Evolutionary conservation across 2,329 filamentous ascomycete genomes (phyloP).

Genomic region (Annulohypoxylon truncatum): DNA sequence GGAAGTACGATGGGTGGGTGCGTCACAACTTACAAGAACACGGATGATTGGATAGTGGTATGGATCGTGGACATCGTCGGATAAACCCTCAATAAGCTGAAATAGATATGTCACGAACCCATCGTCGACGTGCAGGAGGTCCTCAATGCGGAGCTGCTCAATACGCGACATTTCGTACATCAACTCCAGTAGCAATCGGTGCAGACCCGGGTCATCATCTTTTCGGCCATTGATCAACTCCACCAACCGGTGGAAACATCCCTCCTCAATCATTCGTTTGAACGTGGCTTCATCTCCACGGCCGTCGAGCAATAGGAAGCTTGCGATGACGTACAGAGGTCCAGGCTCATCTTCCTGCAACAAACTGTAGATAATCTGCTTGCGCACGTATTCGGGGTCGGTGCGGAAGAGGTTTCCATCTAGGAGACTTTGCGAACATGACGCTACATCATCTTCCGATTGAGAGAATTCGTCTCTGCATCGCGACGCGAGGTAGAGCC

Average conservation of each 20-base stretch:
- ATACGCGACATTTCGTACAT: slow-evolving; percentile 97
- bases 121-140: slow-evolving; percentile 82
- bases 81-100: slow-evolving; percentile 86
- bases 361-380: slow-evolving; percentile 91
- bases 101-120: slow-evolving; percentile 87
- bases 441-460: slow-evolving; percentile 81
- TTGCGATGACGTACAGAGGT: slow-evolving; percentile 84
- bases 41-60: slow-evolving; percentile 97
- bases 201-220: slow-evolving; percentile 75
- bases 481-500: slow-evolving; percentile 80
- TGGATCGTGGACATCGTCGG: slow-evolving; percentile 87
- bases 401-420: slow-evolving; percentile 78
- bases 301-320: slow-evolving; percentile 88
- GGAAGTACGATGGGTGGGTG: background rate
- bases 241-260: slow-evolving; percentile 84
- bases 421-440: slow-evolving; percentile 83
- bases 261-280: slow-evolving; percentile 86
- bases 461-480: slow-evolving; percentile 81
- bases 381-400: slow-evolving; percentile 88
- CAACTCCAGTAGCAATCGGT: slow-evolving; percentile 85
- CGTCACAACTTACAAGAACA: slow-evolving; percentile 77
- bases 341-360: slow-evolving; percentile 87
- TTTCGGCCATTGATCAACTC: slow-evolving; percentile 79
- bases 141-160: slow-evolving; percentile 80
- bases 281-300: slow-evolving; percentile 81